Evolutionary conservation across 257 asterid species (phyloP), one percentile per base, ranked within the genome.

Genomic region (Nicotiana knightiana): DNA sequence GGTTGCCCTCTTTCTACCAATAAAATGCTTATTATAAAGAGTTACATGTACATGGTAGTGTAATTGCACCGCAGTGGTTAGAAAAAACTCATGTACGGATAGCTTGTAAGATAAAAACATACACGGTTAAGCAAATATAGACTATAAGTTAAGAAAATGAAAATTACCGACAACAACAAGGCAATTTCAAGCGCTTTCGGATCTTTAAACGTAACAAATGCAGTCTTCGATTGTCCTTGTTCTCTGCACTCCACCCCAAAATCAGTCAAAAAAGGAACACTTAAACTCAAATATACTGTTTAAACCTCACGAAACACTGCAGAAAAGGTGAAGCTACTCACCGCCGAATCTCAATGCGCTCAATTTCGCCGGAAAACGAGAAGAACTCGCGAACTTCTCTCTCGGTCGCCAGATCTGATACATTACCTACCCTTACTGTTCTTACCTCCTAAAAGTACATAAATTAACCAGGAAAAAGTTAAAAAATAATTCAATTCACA

Each of bases 311-410:
- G 5, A 2, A 13, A 54, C 15, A 57, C 18, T n/a, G 18, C 65
- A 5, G 2, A 10, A 54, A 51, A 54, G 79, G 17, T 51, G 73
- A 77, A 77, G 17, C 33, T 77, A n/a, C 89, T 68, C 39, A 90
- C 96, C 91, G 86, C 78, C 85, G 93, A 90, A 95, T 92, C 93
- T 93, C 93, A 84, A 95, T 85, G 82, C 80, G 90, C 64, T 95
- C 98, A 83, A 95, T 95, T 85, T 92, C 97, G 82, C 99, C 99
- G 78, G 99, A 93, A 85, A 95, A 93, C 0, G 99, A 95, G 86
- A 95, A 95, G 90, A 95, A 95, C 93, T 95, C 98, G 73, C 89
- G 97, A 67, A 95, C 90, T 90, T 95, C 99, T 87, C 99, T 89
- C 88, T 92, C 97, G 4, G 88, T 86, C 10, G 97, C 97, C 85